Evolutionary conservation across 306 rosid genomes (phyloP), one percentile per base, ranked within the genome.

Genomic region (Adenanthera pavonina): DNA sequence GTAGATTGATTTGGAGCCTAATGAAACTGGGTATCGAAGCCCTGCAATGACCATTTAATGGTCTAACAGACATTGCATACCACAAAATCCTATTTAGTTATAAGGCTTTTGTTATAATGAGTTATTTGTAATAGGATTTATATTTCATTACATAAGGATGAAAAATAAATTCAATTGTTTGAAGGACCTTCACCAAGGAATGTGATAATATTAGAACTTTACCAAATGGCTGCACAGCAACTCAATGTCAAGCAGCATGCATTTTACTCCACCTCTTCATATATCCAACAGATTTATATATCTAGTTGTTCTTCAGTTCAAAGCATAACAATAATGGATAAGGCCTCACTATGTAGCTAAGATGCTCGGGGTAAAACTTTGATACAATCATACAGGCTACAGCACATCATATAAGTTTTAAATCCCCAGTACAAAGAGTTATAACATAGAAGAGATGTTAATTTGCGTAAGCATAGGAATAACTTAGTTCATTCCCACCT

Each of bases 401-500:
- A 25, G 17, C 62, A 56, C 6, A 56, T 57, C 36, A 57, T 46
- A 48, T 48, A 3, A 76, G 43, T 30, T 40, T 56, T 41, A 56
- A 35, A 36, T 33, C 72, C 56, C 7, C 7, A 82, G 57, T 69
- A 48, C 49, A 69, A 20, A 20, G 25, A 47, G 19, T 46, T 16
- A 19, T 38, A 48, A 17, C 11, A 17, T 7, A 47, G 4, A 76
- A 34, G 12, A 74, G 20, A 54, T 20, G 72, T 20, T 68, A 52
- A 66, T 68, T 68, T 44, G 38, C 14, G 11, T 70, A 52, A 71
- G 43, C 44, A 40, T 73, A 49, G 68, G 35, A 44, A 46, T 14
- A 20, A 70, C 19, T 69, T 75, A 48, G 56, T 30, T 76, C 74
- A 77, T 40, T 19, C 77, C 35, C 40, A 33, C 67, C 74, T 62